A percentile compares a stretch with the other conserved stretches of the same genome.
Evolutionary conservation across 2,329 filamentous ascomycete species (phyloP).

Genomic region (Colletotrichum noveboracense): DNA sequence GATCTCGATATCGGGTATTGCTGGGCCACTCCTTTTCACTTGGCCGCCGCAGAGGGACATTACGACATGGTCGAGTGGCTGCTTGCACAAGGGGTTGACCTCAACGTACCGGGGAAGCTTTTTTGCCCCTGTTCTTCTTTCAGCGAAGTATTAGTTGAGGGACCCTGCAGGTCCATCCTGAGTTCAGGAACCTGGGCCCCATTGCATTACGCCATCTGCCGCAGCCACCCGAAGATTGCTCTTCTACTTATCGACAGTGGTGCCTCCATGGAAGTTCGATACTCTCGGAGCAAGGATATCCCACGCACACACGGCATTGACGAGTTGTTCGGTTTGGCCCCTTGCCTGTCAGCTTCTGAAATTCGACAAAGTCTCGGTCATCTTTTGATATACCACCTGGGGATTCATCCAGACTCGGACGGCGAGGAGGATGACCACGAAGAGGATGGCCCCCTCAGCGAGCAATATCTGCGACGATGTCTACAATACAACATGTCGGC

Average conservation of each 20-base stretch:
- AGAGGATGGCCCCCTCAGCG: background rate
- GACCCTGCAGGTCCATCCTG: fast-evolving
- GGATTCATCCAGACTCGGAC: fast-evolving
- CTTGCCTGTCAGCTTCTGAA: background rate
- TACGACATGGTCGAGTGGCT: background rate
- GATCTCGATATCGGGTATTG: background rate
- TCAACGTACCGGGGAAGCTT: background rate
- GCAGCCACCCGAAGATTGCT: background rate
- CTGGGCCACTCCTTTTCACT: background rate
- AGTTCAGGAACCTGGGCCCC: background rate
- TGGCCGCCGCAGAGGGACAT: background rate
- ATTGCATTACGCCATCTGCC: background rate
- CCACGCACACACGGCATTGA: background rate
- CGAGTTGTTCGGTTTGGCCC: background rate
- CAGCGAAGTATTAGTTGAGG: background rate
- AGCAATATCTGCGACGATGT: background rate
- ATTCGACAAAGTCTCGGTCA: background rate
- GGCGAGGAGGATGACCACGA: fast-evolving
- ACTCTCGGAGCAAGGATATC: background rate
- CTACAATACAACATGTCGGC: background rate
- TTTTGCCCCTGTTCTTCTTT: background rate
- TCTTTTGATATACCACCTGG: fast-evolving
- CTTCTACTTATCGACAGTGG: background rate
- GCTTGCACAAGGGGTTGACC: background rate
- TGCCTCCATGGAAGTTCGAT: background rate